Evolutionary conservation across 352 stramenopile species (phyloP), one percentile per base, ranked within the genome.

Genomic region (Phytophthora citrophthora): DNA sequence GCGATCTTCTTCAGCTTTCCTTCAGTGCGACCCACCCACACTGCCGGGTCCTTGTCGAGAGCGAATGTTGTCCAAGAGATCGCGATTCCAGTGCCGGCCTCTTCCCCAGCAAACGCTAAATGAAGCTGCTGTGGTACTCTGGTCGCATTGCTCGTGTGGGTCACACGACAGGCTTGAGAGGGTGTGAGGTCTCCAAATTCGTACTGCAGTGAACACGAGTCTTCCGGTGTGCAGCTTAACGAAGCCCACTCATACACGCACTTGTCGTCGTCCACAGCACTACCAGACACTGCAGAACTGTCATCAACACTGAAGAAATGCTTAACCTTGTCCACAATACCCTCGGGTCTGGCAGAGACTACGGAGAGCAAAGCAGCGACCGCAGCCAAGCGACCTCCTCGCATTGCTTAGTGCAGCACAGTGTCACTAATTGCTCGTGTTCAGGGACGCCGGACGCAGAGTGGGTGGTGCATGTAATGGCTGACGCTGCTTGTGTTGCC

Each of bases 31-130:
- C 68, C 72, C 18, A 86, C 48, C 79, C 79, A 89, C 32, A 88
- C 67, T 5, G 54, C 51, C 13, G 72, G 71, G 15, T 66, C 36
- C 18, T 54, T 49, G 0, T 81, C 61, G 13, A 61, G 20, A 8
- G n/a, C 47, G 57, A 70, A 77, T 3, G 79, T 85, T 0, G 74
- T 57, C 79, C 79, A 89, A 5, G 76, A 74, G 27, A 70, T 67
- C 10, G 65, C 31, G 60, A 74, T 74, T 71, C 65, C 65, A 8
- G 65, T 74, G 12, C 65, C 65, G 18, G 65, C 49, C 32, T 67
- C 3, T 76, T 44, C 31, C 61, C 76, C 76, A 23, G 76, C 76
- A 43, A 72, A 83, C 12, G 76, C 73, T 27, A 77, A 50, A 50
- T 83, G 76, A 7, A 81, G 18, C 16, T 84, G 69, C 50, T 79